Evolutionary conservation across 2,329 filamentous ascomycete genomes (phyloP), one percentile per base, ranked within the genome.

Genomic region (Bimuria novae-zelandiae): DNA sequence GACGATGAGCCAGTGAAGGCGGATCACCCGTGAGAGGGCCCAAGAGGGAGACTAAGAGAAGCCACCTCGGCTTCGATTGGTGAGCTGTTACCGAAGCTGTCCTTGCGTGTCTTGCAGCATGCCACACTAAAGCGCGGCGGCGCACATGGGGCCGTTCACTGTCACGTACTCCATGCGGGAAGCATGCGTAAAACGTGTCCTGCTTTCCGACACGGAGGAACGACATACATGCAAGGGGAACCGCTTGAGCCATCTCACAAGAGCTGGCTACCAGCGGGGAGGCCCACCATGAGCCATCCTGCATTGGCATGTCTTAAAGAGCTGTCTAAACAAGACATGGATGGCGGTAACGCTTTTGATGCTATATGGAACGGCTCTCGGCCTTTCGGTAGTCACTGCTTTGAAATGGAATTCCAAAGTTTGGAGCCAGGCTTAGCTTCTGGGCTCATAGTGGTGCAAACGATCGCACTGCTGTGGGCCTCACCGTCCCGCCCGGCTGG

Each of bases 161-260:
- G 43, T 48, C 33, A 47, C 35, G 45, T 17, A 55, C 49, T 36
- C 52, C 53, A 61, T 55, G 57, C 56, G 52, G 57, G 53, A 46
- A 36, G 40, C 25, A 36, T 30, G 41, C 23, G 27, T 33, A 14
- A 17, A n/a, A 33, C 8, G 16, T 22, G 17, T 33, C 55, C 27
- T 55, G 50, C 45, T 23, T 35, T 49, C 36, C 53, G 51, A 52
- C 29, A 49, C 41, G 12, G 52, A 16, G 39, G 52, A 56, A 49
- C 45, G 33, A 51, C 41, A 48, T 54, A 32, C 51, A 40, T 33
- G 11, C 7, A 7, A 11, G 10, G 4, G n/a, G 30, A 33, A 33
- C 12, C 30, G n/a, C 30, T 33, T 11, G 11, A 4, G 30, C 11
- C 12, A n/a, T 6, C 12, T 33, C 30, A 33, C 4, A 6, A 12